phyloP scores from a whole-genome alignment of 495 filamentous ascomycete genomes.

The Parathielavia appendiculata region DNA sequence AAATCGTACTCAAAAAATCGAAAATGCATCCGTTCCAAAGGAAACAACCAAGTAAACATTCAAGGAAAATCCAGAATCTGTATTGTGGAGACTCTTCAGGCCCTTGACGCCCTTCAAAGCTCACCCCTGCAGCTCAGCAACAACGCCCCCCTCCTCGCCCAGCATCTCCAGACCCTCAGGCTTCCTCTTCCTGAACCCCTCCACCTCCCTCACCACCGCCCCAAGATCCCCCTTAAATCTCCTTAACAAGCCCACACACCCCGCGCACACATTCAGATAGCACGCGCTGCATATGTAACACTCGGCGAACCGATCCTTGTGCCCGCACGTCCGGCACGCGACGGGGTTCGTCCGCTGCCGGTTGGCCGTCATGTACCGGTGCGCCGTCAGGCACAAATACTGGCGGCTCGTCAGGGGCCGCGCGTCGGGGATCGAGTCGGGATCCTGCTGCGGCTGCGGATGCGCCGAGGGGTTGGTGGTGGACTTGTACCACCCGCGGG shows the following conservation, averaged over 20 bases:
- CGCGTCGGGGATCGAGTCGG: conserved; percentile 23
- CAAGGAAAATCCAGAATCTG: neutral
- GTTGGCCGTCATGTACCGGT: conserved; percentile 30
- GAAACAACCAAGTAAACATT: neutral
- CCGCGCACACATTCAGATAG: conserved; percentile 24
- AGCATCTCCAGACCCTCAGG: neutral
- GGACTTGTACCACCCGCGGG: conserved; percentile 24
- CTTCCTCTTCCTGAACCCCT: conserved; percentile 8
- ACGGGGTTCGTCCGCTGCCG: conserved; percentile 28
- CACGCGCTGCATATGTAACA: conserved; percentile 32
- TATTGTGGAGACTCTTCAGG: neutral
- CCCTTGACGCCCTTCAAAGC: too few relatives aligned
- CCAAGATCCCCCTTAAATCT: conserved; percentile 21
- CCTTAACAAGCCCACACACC: conserved; percentile 17
- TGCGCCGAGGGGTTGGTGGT: conserved; percentile 11
- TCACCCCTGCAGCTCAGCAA: neutral
- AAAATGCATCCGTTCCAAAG: neutral
- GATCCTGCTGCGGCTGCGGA: neutral
- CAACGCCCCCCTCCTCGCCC: neutral
- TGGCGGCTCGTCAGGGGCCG: conserved; percentile 25
- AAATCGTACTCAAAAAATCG: neutral
- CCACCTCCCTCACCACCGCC: conserved; percentile 16
- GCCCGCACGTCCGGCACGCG: conserved; percentile 28
- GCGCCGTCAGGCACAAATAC: conserved; percentile 25
- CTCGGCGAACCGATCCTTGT: conserved; percentile 26